A percentile compares a stretch with the other conserved stretches of the same genome.
Evolutionary conservation across 2,329 filamentous ascomycete genomes (phyloP).

Genomic region (Plectosphaerella sp.): DNA sequence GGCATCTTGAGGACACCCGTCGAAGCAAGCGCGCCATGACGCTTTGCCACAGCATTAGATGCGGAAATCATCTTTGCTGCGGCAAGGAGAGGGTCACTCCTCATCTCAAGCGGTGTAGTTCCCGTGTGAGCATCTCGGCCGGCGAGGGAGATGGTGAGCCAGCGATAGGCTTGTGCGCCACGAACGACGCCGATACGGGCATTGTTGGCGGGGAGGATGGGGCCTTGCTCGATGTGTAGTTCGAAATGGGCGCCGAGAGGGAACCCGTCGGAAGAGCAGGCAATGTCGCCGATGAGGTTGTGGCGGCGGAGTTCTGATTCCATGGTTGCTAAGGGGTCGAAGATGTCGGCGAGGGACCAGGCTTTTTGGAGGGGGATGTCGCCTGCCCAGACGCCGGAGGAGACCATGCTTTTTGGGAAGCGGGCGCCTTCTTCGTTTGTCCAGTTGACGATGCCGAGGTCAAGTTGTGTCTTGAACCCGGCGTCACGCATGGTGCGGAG

Average conservation of each 20-base stretch:
- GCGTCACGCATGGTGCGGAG: constrained; percentile 64
- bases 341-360: constrained; percentile 41
- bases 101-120: constrained; percentile 63
- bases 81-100: constrained; percentile 64
- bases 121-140: constrained; percentile 71
- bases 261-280: constrained; percentile 7
- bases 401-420: constrained; percentile 70
- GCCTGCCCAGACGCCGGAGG: constrained; percentile 75
- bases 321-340: constrained; percentile 33
- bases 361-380: constrained; percentile 57
- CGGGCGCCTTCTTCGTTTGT: constrained; percentile 80
- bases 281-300: constrained; percentile 57
- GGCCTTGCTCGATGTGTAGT: constrained; percentile 81
- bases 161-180: constrained; percentile 71
- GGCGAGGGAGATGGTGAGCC: constrained; percentile 63
- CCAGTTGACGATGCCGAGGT: constrained; percentile 74
- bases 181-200: constrained; percentile 66
- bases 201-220: constrained; percentile 61
- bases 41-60: constrained; percentile 57
- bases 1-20: constrained; percentile 57
- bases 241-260: constrained; percentile 76
- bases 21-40: constrained; percentile 57
- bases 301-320: constrained; percentile 60
- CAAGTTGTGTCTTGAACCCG: constrained; percentile 62
- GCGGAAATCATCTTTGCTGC: constrained; percentile 64